A percentile compares a stretch with the other conserved stretches of the same genome.
phyloP scores from a whole-genome alignment of 2,329 filamentous ascomycete genomes.

The Xylaria arbuscula region DNA sequence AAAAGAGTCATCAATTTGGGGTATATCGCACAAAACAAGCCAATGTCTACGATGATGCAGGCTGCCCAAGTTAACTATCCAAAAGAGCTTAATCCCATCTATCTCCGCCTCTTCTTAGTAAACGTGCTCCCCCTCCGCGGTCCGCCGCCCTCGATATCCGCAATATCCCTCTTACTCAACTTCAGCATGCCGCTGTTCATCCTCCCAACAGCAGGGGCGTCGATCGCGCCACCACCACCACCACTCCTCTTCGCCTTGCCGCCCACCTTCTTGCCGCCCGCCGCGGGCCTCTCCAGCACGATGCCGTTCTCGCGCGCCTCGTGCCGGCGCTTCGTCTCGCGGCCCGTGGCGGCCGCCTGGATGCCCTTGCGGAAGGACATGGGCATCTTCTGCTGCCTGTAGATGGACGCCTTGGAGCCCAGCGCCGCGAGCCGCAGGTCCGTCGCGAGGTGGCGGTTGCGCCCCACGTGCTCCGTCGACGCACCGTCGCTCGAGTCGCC shows the following conservation, averaged over 20 bases:
- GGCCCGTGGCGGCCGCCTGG: constrained; percentile 68
- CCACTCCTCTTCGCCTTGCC: constrained; percentile 54
- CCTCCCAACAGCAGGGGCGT: constrained; percentile 81
- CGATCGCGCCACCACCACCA: constrained; percentile 61
- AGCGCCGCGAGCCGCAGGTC: constrained; percentile 86
- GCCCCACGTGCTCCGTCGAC: constrained; percentile 63
- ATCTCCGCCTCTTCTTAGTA: constrained; percentile 46
- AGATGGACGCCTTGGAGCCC: constrained; percentile 80
- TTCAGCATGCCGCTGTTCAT: constrained; percentile 79
- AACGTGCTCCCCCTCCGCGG: constrained; percentile 31
- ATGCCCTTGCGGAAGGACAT: constrained; percentile 91
- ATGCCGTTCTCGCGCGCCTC: constrained; percentile 93
- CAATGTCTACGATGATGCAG: neutral
- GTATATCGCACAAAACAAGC: constrained; percentile 11
- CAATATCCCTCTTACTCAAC: constrained; percentile 80
- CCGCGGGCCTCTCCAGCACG: constrained; percentile 73
- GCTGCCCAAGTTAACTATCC: neutral
- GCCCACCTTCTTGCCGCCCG: constrained; percentile 44
- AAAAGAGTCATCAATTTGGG: constrained; percentile 8
- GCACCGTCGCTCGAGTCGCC: constrained; percentile 50
- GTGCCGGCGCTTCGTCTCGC: constrained; percentile 76
- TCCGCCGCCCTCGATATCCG: constrained; percentile 45
- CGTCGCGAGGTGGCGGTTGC: constrained; percentile 81
- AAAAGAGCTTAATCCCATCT: constrained; percentile 33
- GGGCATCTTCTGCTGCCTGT: constrained; percentile 87